Evolutionary conservation across 345 rosid species (phyloP).

Genomic region (Aurinia saxatilis): DNA sequence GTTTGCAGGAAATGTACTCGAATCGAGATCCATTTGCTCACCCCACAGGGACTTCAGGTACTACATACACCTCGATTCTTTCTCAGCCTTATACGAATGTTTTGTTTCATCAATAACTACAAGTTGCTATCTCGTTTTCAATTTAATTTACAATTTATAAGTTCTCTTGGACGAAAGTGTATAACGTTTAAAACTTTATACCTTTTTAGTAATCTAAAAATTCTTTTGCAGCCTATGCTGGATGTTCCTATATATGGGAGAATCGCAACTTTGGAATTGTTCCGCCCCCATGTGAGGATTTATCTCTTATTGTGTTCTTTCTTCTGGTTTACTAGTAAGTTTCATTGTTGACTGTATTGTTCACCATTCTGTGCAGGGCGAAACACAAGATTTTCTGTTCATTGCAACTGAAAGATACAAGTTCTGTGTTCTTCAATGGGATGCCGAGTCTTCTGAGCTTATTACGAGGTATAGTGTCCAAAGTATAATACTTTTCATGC

Average conservation of each 20-base stretch:
- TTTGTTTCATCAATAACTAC: background rate
- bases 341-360: background rate
- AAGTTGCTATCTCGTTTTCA: background rate
- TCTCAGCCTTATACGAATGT: background rate
- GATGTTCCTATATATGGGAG: conserved; percentile 98
- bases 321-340: background rate
- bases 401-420: conserved; percentile 94
- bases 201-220: background rate
- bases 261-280: conserved; percentile 91
- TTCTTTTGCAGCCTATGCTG: conserved; percentile 75
- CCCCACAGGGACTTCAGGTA: conserved; percentile 96
- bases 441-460: conserved; percentile 79
- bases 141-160: background rate
- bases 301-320: background rate
- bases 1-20: conserved; percentile 91
- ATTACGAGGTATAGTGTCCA: conserved; percentile 55
- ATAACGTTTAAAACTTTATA: background rate
- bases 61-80: background rate
- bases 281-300: conserved; percentile 87
- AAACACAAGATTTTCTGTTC: conserved; percentile 87
- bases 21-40: conserved; percentile 83
- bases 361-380: conserved; percentile 51
- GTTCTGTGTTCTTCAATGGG: conserved; percentile 99
- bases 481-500: background rate
- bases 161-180: background rate